Conservation (phyloP, 768 basidiomycete species). For the Hypholoma sublateritium region DNA sequence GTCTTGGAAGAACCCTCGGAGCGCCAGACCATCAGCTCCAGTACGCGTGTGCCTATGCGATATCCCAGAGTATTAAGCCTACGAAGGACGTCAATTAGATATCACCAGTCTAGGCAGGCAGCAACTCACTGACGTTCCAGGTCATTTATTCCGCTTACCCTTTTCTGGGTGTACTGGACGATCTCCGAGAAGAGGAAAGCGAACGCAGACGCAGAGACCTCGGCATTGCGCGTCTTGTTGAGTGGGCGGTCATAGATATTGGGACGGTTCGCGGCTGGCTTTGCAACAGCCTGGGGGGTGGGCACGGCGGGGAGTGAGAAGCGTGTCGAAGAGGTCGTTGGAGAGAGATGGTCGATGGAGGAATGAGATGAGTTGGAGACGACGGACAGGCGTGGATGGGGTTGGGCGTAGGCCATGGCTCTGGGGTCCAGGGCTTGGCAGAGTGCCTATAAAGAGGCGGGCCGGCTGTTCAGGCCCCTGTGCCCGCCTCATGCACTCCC, state of each 20-base stretch:
- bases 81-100: slow-evolving; percentile 9
- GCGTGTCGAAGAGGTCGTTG: slow-evolving; percentile 60
- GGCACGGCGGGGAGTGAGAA: slow-evolving; percentile 67
- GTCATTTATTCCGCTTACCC: slow-evolving; percentile 93
- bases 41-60: slow-evolving; percentile 82
- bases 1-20: slow-evolving; percentile 76
- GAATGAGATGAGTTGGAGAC: slow-evolving; percentile 61
- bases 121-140: slow-evolving; percentile 80
- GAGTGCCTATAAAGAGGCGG: slow-evolving; percentile 11
- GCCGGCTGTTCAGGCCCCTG: slow-evolving; percentile 6
- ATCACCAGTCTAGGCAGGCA: background rate
- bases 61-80: slow-evolving; percentile 94
- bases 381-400: slow-evolving; percentile 67
- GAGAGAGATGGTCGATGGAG: slow-evolving; percentile 50
- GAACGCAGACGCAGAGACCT: slow-evolving; percentile 83
- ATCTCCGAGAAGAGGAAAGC: slow-evolving; percentile 92
- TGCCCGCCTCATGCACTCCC: slow-evolving; percentile 33
- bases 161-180: slow-evolving; percentile 94
- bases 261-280: slow-evolving; percentile 48
- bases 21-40: slow-evolving; percentile 85
- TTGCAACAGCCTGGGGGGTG: slow-evolving; percentile 36
- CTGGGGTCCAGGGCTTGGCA: slow-evolving; percentile 16
- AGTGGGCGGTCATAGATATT: slow-evolving; percentile 89
- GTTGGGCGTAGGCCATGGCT: slow-evolving; percentile 55
- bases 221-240: slow-evolving; percentile 82